These are phyloP conservation scores for Jacaranda copaia DNA, from an alignment of 257 asterid genomes.

Conservation along the genomic window DNA sequence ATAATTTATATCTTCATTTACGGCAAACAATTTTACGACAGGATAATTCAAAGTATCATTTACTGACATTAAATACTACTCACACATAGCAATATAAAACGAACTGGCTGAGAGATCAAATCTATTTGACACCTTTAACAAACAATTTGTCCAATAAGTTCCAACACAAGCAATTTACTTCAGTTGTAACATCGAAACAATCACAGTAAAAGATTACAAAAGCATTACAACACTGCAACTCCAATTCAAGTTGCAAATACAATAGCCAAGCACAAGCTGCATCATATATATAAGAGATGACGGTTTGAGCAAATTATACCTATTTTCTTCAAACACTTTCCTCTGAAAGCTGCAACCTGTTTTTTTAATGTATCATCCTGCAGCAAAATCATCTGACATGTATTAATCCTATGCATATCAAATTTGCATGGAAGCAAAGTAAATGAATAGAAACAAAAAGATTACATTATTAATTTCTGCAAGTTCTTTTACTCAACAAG, in stretches of 20 bases:
- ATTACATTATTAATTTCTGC: background rate
- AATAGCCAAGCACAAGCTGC: background rate
- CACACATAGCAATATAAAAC: slow-evolving; percentile 1
- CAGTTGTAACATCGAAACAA: slow-evolving; percentile 15
- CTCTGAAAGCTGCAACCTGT: slow-evolving; percentile 82
- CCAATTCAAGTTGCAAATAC: slow-evolving; percentile 26
- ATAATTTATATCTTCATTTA: slow-evolving; percentile 8
- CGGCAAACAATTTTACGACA: background rate
- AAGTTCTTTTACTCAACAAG: slow-evolving; percentile 14
- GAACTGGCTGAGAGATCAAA: background rate
- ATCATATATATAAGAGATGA: slow-evolving; percentile 29
- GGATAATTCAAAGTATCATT: background rate
- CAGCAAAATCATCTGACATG: slow-evolving; percentile 28
- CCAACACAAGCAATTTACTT: slow-evolving; percentile 20
- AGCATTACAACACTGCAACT: slow-evolving; percentile 23
- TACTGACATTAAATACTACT: background rate
- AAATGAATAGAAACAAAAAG: slow-evolving; percentile 21
- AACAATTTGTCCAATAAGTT: slow-evolving; percentile 14
- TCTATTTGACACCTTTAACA: background rate
- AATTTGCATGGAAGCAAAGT: slow-evolving; percentile 1
- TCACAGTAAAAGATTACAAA: slow-evolving; percentile 16
- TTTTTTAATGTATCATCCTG: slow-evolving; percentile 84
- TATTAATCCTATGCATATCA: slow-evolving; percentile 10
- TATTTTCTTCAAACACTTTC: slow-evolving; percentile 98
- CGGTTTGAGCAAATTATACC: slow-evolving; percentile 55